Conservation (phyloP, 2,329 filamentous ascomycete genomes). For the Aspergillus neotritici region DNA sequence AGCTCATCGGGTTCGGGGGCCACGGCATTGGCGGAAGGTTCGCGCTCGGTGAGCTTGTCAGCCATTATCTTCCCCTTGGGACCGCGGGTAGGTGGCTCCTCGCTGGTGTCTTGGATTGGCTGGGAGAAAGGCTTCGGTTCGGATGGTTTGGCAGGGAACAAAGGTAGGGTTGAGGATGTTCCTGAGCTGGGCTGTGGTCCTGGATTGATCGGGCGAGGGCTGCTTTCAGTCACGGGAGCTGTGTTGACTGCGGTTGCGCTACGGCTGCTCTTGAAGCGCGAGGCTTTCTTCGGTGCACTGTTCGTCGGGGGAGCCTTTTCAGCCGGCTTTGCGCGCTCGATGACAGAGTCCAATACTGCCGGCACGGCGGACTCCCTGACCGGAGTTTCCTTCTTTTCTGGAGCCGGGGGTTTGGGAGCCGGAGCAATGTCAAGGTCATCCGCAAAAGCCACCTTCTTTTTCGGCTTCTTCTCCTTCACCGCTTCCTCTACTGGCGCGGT, state of each 20-base stretch:
- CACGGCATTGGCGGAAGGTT: constrained; percentile 25
- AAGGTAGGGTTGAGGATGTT: constrained; percentile 16
- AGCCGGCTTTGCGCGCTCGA: constrained; percentile 35
- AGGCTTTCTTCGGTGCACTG: constrained; percentile 35
- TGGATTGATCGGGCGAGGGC: constrained; percentile 16
- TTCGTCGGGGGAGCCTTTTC: constrained; percentile 15
- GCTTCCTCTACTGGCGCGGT: constrained; percentile 10
- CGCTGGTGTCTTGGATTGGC: constrained; percentile 26
- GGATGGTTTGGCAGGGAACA: constrained; percentile 35
- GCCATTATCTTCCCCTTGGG: constrained; percentile 52
- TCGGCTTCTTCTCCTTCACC: constrained; percentile 23
- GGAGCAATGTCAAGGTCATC: constrained; percentile 65
- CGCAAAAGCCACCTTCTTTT: constrained; percentile 78
- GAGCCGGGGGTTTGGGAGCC: constrained; percentile 27
- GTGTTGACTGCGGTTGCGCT: constrained; percentile 12
- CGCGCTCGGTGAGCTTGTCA: constrained; percentile 52
- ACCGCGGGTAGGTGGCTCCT: constrained; percentile 29
- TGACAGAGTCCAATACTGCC: constrained; percentile 39
- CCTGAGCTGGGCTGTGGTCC: constrained; percentile 19
- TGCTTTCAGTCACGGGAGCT: constrained; percentile 9
- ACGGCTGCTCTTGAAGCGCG: constrained; percentile 41
- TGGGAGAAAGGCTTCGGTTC: constrained; percentile 36
- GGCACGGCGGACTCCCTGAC: constrained; percentile 23
- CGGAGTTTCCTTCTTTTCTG: constrained; percentile 25
- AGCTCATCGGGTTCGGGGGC: constrained; percentile 58